phyloP scores from a whole-genome alignment of 805 yeast genomes.

The Candida stauntonica region DNA sequence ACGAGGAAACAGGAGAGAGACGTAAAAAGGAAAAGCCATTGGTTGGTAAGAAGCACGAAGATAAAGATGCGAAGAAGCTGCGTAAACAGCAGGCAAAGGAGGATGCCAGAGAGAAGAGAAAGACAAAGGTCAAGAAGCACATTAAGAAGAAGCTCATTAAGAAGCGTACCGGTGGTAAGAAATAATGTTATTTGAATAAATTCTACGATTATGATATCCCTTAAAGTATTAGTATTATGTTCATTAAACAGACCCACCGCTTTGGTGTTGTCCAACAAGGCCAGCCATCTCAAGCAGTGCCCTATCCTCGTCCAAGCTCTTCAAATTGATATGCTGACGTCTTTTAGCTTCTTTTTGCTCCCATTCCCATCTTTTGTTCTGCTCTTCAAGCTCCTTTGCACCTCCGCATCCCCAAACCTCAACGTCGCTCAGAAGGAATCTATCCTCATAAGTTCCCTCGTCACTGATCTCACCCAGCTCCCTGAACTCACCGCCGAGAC shows the following conservation, averaged over 20 bases:
- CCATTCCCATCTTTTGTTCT: constrained; percentile 82
- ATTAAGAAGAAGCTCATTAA: constrained; percentile 72
- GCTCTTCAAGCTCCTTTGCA: constrained; percentile 70
- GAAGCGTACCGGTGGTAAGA: constrained; percentile 36
- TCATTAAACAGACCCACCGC: constrained; percentile 44
- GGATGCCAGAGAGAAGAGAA: constrained; percentile 72
- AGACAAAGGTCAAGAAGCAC: constrained; percentile 78
- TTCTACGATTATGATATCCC: no score
- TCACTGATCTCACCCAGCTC: constrained; percentile 29
- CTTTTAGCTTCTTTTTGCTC: constrained; percentile 82
- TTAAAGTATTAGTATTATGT: background rate
- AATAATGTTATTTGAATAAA: background rate
- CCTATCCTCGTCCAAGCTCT: constrained; percentile 70
- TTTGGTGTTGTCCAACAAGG: constrained; percentile 43
- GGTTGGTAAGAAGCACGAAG: constrained; percentile 75
- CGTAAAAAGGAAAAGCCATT: constrained; percentile 36
- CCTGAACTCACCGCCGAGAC: constrained; percentile 46
- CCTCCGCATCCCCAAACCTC: constrained; percentile 95
- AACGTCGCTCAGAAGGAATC: constrained; percentile 65
- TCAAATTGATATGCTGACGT: constrained; percentile 64
- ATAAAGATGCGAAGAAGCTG: constrained; percentile 71
- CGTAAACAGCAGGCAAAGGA: constrained; percentile 76
- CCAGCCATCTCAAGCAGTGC: constrained; percentile 87
- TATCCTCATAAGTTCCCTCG: constrained; percentile 52
- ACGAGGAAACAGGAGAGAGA: constrained; percentile 31